Evolutionary conservation across 257 asterid species (phyloP).

Genomic region (Lycium ferocissimum): DNA sequence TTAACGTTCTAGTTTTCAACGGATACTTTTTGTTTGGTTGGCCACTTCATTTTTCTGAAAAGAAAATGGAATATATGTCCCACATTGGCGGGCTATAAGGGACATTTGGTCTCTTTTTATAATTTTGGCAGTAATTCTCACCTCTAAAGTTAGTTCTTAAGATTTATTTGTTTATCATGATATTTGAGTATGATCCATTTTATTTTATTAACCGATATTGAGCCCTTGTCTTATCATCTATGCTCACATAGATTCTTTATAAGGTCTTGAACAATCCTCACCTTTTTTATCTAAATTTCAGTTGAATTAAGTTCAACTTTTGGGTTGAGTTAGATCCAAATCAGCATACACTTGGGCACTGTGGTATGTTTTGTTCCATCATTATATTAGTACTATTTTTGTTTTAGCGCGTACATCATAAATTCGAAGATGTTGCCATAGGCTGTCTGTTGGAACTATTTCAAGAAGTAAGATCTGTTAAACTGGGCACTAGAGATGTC

Average conservation of each 20-base stretch:
- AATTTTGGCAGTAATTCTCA: background rate
- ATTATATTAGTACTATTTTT: background rate
- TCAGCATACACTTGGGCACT: no score
- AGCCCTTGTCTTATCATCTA: no score
- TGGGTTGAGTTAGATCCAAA: no score
- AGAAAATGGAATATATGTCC: background rate
- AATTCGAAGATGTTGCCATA: background rate
- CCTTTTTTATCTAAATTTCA: no score
- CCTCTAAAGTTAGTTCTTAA: no score
- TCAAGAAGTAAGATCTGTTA: background rate
- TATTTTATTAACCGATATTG: no score
- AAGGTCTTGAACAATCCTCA: no score
- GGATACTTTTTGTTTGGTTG: constrained; percentile 36
- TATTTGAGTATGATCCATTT: no score
- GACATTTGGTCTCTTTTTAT: background rate
- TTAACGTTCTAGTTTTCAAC: constrained; percentile 54
- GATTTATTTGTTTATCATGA: no score
- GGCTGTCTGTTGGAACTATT: background rate
- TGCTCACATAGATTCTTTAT: no score
- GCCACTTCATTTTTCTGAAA: background rate
- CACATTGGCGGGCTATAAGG: background rate
- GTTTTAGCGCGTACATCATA: background rate
- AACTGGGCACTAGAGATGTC: background rate
- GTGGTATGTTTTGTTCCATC: background rate
- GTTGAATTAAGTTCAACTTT: no score